Evolutionary conservation across 164 flowering plant species (phyloP), one percentile per base, ranked within the genome.

Genomic region (Umbellularia californica): DNA sequence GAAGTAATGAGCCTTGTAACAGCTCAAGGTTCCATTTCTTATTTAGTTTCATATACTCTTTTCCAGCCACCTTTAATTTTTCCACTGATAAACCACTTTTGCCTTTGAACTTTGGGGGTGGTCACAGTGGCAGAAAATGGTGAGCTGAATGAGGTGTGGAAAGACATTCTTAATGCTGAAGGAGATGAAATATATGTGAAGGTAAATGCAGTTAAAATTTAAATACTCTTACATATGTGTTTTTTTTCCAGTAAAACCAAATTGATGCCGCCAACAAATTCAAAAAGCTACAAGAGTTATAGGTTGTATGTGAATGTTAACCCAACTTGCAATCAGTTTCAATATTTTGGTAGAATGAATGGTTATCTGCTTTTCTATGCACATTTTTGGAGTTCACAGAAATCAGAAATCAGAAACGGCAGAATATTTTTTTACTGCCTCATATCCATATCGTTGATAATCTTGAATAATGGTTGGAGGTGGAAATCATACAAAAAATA

Each of bases 1-100:
- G 97, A 95, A 89, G 76, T 95, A 77, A 95, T 95, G 98, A 89
- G 99, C 84, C 97, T 93, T 20, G 99, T 95, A 52, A 93, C 97
- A 72, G 98, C 99, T 83, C 99, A 95, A 89, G 97, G 99, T 95
- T 47, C 50, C 75, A 23, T 30, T 33, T 20, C 65, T 13, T 13
- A 22, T 15, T 17, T 20, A 4, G 19, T 73, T n/a, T 64, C 14
- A 41, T 41, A 47, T 65, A 64, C 58, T 58, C 60, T 75, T 68
- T 41, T n/a, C 64, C 64, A 68, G 14, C 30, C 65, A 15, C 68
- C 24, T 58, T 63, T 51, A 52, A 55, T 51, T 25, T 74, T 41
- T 35, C 47, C 24, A 64, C 47, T 17, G 9, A 17, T 2, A 65
- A 33, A 2, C 41, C 55, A 14, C 3, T 19, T 55, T 3, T 55